These are phyloP conservation scores for Ambrosia artemisiifolia DNA, from an alignment of 129 eudicot species.

Conservation along the genomic window DNA sequence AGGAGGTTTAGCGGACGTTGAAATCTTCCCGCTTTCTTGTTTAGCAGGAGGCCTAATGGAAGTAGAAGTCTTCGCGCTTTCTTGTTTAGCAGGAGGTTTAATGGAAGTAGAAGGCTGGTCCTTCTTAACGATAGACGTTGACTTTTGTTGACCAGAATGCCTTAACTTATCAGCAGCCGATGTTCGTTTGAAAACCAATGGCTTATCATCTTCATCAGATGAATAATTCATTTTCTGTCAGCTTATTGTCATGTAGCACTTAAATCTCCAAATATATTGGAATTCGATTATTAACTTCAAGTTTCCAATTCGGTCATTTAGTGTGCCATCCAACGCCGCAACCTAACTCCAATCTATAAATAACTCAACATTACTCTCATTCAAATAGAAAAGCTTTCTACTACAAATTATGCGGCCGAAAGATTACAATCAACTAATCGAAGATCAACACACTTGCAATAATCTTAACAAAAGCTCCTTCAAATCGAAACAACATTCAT, in stretches of 20 bases:
- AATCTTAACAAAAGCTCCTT: too few species aligned
- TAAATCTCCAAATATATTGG: not conserved
- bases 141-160: conserved; percentile 34
- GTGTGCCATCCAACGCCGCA: conserved; percentile 6
- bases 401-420: not conserved
- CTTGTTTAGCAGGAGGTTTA: conserved; percentile 31
- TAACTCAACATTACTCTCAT: not conserved
- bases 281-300: not conserved
- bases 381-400: not conserved
- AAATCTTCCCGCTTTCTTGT: conserved; percentile 28
- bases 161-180: conserved; percentile 34
- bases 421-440: not conserved
- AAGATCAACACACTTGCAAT: not conserved
- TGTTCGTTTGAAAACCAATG: conserved; percentile 69
- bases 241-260: conserved; percentile 36
- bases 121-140: conserved; percentile 13
- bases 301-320: conserved; percentile 12
- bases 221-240: conserved; percentile 34
- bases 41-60: conserved; percentile 25
- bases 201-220: conserved; percentile 66
- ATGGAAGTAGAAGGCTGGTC: conserved; percentile 13
- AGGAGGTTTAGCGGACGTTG: conserved; percentile 20
- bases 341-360: not conserved
- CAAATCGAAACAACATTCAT: not conserved
- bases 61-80: not conserved